Evolutionary conservation across 768 basidiomycete species (phyloP), one percentile per base, ranked within the genome.

Genomic region (Trametes elegans): DNA sequence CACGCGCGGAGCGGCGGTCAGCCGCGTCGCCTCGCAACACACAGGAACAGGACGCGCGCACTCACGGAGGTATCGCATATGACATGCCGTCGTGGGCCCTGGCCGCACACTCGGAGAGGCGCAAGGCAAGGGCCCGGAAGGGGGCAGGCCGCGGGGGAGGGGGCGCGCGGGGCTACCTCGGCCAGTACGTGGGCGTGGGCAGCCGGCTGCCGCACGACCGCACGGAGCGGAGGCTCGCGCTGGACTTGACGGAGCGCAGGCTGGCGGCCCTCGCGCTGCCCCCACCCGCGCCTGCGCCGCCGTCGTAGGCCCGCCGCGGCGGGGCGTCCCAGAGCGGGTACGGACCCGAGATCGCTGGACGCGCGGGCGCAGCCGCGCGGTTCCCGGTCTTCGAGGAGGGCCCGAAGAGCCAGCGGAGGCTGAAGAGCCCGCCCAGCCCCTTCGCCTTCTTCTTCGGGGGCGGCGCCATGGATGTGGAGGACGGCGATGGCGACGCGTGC

Each of bases 281-380:
- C n/a, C 32, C 54, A 36, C 21, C 47, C 28, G 19, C 44, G 36
- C 10, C 21, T 24, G 39, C 58, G 23, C 44, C 59, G 43, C 21
- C 58, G 23, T 40, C 59, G 43, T 18, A 54, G 40, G 40, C 52
- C 21, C 44, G 53, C 44, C 41, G 45, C 39, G 62, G 54, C 23
- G 62, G 62, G 8, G 60, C 49, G 35, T 66, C 65, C 57, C 65
- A 69, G 50, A 72, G 59, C 18, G 70, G 69, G 54, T 68, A 64
- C 29, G 71, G 71, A 24, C 67, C 68, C 10, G 71, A 72, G 49
- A 72, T 72, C 26, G 55, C 36, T 19, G 66, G 70, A 29, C 66
- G 64, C 23, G 61, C 65, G 40, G 58, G 46, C 49, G 31, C 38
- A 31, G 51, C 16, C 38, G 24, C 16, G 16, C 54, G 47, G 45